These are phyloP conservation scores for Peribolospora kevripleyi DNA, from an alignment of 768 basidiomycete species.

Conservation along the genomic window DNA sequence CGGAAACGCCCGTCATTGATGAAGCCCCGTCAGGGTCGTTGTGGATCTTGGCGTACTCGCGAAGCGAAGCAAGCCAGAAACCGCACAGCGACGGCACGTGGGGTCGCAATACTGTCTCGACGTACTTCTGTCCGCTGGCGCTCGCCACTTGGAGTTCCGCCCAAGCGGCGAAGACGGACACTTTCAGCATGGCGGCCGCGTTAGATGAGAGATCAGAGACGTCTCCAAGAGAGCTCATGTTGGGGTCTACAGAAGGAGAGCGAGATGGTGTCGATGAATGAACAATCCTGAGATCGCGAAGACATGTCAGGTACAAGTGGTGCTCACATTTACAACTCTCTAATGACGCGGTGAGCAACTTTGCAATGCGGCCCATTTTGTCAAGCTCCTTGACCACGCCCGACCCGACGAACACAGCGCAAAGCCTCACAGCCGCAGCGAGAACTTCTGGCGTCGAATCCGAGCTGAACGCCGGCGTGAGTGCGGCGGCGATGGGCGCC, in stretches of 20 bases:
- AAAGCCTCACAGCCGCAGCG: conserved; percentile 73
- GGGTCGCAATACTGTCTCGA: conserved; percentile 57
- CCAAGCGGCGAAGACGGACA: conserved; percentile 85
- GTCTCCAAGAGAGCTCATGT: conserved; percentile 63
- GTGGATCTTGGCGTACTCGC: conserved; percentile 77
- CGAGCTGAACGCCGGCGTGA: conserved; percentile 84
- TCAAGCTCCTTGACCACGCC: conserved; percentile 74
- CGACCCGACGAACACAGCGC: conserved; percentile 83
- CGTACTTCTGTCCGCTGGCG: conserved; percentile 37
- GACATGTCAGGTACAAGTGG: not conserved
- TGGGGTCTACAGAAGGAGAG: conserved; percentile 32
- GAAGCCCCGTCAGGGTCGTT: conserved; percentile 46
- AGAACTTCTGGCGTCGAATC: conserved; percentile 90
- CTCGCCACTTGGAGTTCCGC: conserved; percentile 70
- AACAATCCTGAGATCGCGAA: not conserved
- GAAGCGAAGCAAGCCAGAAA: conserved; percentile 65
- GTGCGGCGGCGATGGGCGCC: conserved; percentile 87
- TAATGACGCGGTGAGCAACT: conserved; percentile 59
- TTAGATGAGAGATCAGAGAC: conserved; percentile 72
- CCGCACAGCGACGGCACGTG: conserved; percentile 47
- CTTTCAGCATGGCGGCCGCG: conserved; percentile 78
- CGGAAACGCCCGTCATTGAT: conserved; percentile 40
- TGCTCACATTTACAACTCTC: conserved; percentile 63
- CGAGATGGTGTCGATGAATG: conserved; percentile 1
- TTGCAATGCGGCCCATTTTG: conserved; percentile 84